Percentiles rank a stretch among this genome's conserved stretches.
These are phyloP conservation scores for Zopfia rhizophila DNA, from an alignment of 2,329 filamentous ascomycete genomes.

Conservation along the genomic window DNA sequence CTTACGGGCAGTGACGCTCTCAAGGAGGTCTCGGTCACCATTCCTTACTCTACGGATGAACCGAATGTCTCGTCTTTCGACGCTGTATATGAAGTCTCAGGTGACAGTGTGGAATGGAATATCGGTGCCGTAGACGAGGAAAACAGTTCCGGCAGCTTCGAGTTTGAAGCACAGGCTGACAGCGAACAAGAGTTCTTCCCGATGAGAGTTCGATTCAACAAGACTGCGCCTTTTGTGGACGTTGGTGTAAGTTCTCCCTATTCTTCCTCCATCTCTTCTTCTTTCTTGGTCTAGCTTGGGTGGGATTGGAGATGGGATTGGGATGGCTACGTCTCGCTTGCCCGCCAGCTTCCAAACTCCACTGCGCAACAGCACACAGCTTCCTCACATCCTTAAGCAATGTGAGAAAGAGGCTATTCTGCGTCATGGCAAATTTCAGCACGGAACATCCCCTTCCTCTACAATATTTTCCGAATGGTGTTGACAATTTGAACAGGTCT, in stretches of 20 bases:
- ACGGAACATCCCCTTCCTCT: slow-evolving; percentile 11
- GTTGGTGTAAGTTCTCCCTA: slow-evolving; percentile 78
- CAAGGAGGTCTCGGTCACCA: slow-evolving; percentile 85
- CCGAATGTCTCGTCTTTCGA: slow-evolving; percentile 93
- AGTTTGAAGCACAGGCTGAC: slow-evolving; percentile 89
- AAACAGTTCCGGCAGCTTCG: slow-evolving; percentile 86
- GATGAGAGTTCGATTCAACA: slow-evolving; percentile 90
- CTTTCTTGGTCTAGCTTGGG: not conserved
- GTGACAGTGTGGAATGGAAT: slow-evolving; percentile 92
- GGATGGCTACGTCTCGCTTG: too few species aligned
- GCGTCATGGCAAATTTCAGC: too few species aligned
- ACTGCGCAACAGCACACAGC: not conserved
- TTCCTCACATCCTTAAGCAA: not conserved
- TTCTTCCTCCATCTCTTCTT: too few species aligned
- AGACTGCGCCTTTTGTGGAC: slow-evolving; percentile 86
- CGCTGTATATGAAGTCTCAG: slow-evolving; percentile 91
- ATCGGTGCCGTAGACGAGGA: slow-evolving; percentile 86
- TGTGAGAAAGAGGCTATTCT: slow-evolving; percentile 1
- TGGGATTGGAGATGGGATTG: too few species aligned
- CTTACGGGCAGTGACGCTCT: slow-evolving; percentile 82
- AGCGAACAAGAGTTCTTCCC: slow-evolving; percentile 98
- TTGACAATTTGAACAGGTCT: slow-evolving; percentile 65
- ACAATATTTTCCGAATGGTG: not conserved
- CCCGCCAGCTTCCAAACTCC: not conserved
- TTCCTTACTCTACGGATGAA: slow-evolving; percentile 87